Conservation (phyloP, 23 red algal species). For the Gracilaria caudata region DNA sequence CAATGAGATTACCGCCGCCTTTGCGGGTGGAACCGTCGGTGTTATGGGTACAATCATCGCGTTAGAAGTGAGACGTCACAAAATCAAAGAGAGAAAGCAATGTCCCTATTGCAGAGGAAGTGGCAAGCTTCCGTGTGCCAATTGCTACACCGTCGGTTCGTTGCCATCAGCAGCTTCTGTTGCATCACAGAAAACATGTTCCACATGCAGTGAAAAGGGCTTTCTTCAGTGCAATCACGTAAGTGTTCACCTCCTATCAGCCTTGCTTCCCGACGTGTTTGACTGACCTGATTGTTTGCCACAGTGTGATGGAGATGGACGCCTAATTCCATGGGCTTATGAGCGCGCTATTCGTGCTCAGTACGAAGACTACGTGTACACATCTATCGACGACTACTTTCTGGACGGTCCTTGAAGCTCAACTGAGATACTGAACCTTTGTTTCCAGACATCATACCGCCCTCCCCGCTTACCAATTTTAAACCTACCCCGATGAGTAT, state of each 20-base stretch:
- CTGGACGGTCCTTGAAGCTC: conserved; percentile 48
- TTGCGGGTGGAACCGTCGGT: conserved; percentile 92
- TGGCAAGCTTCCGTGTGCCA: conserved; percentile 83
- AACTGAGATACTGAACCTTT: neutral
- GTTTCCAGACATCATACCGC: neutral
- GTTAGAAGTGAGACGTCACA: conserved; percentile 74
- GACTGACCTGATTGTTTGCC: neutral
- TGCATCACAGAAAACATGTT: conserved; percentile 52
- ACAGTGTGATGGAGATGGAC: conserved; percentile 86
- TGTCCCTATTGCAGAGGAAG: conserved; percentile 93
- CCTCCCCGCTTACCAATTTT: neutral
- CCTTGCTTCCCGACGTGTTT: neutral
- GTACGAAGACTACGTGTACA: conserved; percentile 78
- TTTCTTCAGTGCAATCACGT: conserved; percentile 82
- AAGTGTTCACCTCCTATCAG: neutral
- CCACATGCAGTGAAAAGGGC: conserved; percentile 56
- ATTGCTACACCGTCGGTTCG: conserved; percentile 76
- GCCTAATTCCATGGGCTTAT: conserved; percentile 82
- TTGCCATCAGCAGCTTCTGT: conserved; percentile 47
- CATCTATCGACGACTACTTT: conserved; percentile 70
- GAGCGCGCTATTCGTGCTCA: conserved; percentile 87
- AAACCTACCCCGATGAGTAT: neutral
- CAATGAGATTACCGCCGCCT: conserved; percentile 87
- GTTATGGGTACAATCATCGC: conserved; percentile 97
- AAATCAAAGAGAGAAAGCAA: conserved; percentile 72